Conservation (phyloP, 2,329 filamentous ascomycete species). For the Iodosphaeria phyllophila region DNA sequence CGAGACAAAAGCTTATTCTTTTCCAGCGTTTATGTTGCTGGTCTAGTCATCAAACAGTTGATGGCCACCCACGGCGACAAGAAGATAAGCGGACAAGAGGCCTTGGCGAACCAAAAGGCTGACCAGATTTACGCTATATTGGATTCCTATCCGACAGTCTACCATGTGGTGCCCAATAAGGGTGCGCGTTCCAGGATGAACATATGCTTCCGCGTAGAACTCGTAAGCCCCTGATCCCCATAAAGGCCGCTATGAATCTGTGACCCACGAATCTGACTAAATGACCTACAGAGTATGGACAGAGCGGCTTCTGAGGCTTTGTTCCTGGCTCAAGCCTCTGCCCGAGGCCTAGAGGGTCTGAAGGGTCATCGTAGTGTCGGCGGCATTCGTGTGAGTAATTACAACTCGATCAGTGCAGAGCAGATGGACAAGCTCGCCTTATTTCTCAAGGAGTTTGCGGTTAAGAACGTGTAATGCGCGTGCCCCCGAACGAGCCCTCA, state of each 20-base stretch:
- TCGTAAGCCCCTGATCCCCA: constrained; percentile 16
- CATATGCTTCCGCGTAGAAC: constrained; percentile 68
- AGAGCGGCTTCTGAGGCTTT: constrained; percentile 55
- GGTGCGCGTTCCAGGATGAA: constrained; percentile 75
- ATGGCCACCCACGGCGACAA: constrained; percentile 46
- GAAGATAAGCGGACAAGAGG: constrained; percentile 62
- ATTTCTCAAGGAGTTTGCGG: constrained; percentile 40
- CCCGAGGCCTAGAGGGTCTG: constrained; percentile 52
- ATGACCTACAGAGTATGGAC: constrained; percentile 24
- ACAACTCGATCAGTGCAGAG: constrained; percentile 61
- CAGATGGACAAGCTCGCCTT: constrained; percentile 48
- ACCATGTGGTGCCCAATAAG: constrained; percentile 60
- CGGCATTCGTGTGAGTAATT: constrained; percentile 74
- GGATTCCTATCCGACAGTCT: constrained; percentile 55
- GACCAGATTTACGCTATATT: constrained; percentile 57
- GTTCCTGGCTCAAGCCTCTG: constrained; percentile 58
- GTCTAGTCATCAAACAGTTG: constrained; percentile 69
- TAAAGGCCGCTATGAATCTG: not conserved
- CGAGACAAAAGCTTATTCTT: no score
- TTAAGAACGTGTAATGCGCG: no score
- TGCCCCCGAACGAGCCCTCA: no score
- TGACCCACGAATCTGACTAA: constrained; percentile 1
- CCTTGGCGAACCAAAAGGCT: constrained; percentile 56
- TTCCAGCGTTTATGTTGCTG: constrained; percentile 63
- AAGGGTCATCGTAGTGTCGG: constrained; percentile 82